Base-by-base conservation (phyloP, 192 early-diverging fungal genomes). In the Helicostylum pulchrum region DNA sequence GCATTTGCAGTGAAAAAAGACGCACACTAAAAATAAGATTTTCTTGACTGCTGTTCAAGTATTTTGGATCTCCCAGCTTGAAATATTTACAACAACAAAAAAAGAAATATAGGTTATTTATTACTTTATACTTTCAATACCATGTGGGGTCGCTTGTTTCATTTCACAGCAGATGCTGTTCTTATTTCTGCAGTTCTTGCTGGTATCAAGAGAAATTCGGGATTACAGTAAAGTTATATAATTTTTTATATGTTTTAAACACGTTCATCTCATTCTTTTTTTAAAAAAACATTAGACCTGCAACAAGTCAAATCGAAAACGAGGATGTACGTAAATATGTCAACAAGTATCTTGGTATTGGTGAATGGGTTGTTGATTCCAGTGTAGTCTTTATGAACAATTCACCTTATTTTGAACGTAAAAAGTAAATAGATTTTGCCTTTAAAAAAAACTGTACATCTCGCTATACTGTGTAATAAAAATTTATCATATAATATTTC, bases 161-260 rank as follows among this genome's bases (percentile, higher is more conserved):
- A 87, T 68, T 64, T 80, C 61, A 77, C 84, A 20, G 83, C 77
- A 61, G 80, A 87, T 65, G 83, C 82, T 49, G 70, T 84, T 34
- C 71, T 87, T 20, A 67, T 87, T 50, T 85, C 85, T 36, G 78
- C 85, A 15, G 82, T 87, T 30, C 77, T 83, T 44, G 81, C 80
- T 46, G 87, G 86, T 23, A 83, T 81, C 65, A 84, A 81, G 63
- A 77, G 80, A 49, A 81, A 78, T 62, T 78, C 80, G 42, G 83
- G 80, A 56, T 66, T 80, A 30, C 63, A 68, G 70, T 71, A 69
- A 26, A 74, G 64, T 64, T n/a, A 30, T 19, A 48, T 26, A n/a
- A n/a, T n/a, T n/a, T 47, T 48, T n/a, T 26, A 26, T 2, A 20
- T 50, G 30, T 55, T 12, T 26, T 26, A 19, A 17, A n/a, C 26